Percentiles rank a stretch among this genome's conserved stretches.
Evolutionary conservation across 306 rosid genomes (phyloP).

Genomic region (Gleditsia sinensis): DNA sequence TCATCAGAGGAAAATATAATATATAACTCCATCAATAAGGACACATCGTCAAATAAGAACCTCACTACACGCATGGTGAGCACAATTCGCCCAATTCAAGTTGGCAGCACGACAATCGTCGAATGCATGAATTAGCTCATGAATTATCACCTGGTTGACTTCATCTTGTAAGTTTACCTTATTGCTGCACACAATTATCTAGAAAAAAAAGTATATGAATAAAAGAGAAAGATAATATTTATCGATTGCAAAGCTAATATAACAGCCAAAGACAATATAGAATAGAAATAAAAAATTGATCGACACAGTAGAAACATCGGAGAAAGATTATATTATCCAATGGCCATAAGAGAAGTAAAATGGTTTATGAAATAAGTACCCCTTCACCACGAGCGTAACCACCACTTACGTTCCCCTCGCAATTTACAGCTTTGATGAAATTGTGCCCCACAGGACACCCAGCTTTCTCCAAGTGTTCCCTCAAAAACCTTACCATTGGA

Average conservation of each 20-base stretch:
- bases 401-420: slow-evolving; percentile 48
- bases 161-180: slow-evolving; percentile 65
- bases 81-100: slow-evolving; percentile 81
- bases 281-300: background rate
- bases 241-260: background rate
- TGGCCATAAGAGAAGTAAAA: background rate
- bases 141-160: slow-evolving; percentile 75
- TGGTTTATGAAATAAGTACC: slow-evolving; percentile 43
- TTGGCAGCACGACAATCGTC: slow-evolving; percentile 85
- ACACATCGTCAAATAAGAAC: slow-evolving; percentile 32
- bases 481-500: slow-evolving; percentile 71
- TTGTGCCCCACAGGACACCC: slow-evolving; percentile 66
- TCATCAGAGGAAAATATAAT: background rate
- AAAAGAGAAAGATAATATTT: slow-evolving; percentile 21
- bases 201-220: slow-evolving; percentile 26
- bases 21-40: slow-evolving; percentile 2
- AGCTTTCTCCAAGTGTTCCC: slow-evolving; percentile 68
- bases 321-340: background rate
- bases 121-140: slow-evolving; percentile 87
- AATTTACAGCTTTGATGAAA: slow-evolving; percentile 63
- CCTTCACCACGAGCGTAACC: slow-evolving; percentile 75
- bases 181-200: slow-evolving; percentile 81
- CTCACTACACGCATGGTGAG: slow-evolving; percentile 98
- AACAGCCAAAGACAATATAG: background rate
- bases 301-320: background rate